A percentile compares a stretch with the other conserved stretches of the same genome.
Conservation (phyloP, 345 rosid species). For the Noccaea bulbosa region DNA sequence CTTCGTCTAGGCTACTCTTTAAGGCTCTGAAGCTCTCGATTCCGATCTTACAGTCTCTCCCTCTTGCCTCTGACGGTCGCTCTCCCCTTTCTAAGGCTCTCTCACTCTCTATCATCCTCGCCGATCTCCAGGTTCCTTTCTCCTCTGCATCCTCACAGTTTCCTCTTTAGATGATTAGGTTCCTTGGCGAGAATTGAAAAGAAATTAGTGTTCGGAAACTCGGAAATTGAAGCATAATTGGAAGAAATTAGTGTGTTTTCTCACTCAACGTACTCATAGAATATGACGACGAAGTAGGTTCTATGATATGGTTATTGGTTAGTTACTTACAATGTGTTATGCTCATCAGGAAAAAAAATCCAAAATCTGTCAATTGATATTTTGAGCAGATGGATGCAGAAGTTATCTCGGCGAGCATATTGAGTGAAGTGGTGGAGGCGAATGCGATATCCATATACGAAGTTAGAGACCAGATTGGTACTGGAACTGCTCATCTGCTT, state of each 20-base stretch:
- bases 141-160: neutral
- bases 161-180: conserved; percentile 12
- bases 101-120: conserved; percentile 77
- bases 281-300: neutral
- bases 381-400: conserved; percentile 85
- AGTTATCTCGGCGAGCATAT: conserved; percentile 87
- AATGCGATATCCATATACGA: conserved; percentile 63
- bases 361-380: neutral
- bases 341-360: conserved; percentile 4
- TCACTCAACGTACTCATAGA: neutral
- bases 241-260: too few relatives aligned
- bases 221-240: conserved; percentile 4
- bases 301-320: neutral
- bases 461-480: conserved; percentile 72
- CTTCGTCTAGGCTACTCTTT: conserved; percentile 79
- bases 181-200: neutral
- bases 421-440: conserved; percentile 67
- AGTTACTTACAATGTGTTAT: conserved; percentile 15
- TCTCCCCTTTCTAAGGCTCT: conserved; percentile 81
- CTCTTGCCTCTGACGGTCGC: conserved; percentile 68
- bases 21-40: conserved; percentile 84
- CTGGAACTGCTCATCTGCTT: conserved; percentile 79
- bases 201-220: neutral
- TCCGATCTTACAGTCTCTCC: conserved; percentile 71
- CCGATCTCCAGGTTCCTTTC: conserved; percentile 76